Evolutionary conservation across 1,139 yeast species (phyloP), one percentile per base, ranked within the genome.

Genomic region (Candida pseudoviswanathii): DNA sequence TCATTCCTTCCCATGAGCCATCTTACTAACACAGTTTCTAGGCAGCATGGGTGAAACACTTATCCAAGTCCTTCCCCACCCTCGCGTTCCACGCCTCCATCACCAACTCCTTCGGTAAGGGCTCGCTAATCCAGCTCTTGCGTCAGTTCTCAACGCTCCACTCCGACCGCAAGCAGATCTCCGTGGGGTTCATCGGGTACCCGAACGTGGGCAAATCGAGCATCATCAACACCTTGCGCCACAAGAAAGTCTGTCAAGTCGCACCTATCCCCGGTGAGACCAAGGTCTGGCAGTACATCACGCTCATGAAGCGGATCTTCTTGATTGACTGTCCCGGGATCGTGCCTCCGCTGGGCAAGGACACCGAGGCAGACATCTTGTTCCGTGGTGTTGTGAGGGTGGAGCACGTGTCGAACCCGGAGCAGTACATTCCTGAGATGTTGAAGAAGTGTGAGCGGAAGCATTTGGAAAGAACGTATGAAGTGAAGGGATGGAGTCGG

Each of bases 201-300:
- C 99, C 99, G 58, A 94, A 94, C 66, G 89, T 97, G 21, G 99
- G 99, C 59, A 94, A 94, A 67, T 92, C 98, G 1, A 89, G 97
- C 34, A 91, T 94, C 59, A 94, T 94, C 64, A 94, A 94, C 70
- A 92, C 98, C 1, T 76, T 94, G 58, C 84, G 97, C 66, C 85
- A 86, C 67, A 94, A 94, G 79, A 94, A 94, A 75, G 99, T 94
- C 42, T 95, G 99, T 73, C 86, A 82, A 44, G 98, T 94, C 45
- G 99, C 99, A 2, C 99, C 99, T 44, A 91, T 94, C 61, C 99
- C 99, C 30, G 99, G 99, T 66, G 99, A 94, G 67, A 94, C 99
- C 43, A 94, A 94, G 71, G 98, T 94, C 41, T 94, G 99, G 99
- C 99, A 94, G 75, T 94, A 94, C 73, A 91, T 94, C 62, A 92